Percentiles rank a stretch among this genome's conserved stretches.
Evolutionary conservation across 495 filamentous ascomycete genomes (phyloP).

Genomic region (Rhypophila decipiens): DNA sequence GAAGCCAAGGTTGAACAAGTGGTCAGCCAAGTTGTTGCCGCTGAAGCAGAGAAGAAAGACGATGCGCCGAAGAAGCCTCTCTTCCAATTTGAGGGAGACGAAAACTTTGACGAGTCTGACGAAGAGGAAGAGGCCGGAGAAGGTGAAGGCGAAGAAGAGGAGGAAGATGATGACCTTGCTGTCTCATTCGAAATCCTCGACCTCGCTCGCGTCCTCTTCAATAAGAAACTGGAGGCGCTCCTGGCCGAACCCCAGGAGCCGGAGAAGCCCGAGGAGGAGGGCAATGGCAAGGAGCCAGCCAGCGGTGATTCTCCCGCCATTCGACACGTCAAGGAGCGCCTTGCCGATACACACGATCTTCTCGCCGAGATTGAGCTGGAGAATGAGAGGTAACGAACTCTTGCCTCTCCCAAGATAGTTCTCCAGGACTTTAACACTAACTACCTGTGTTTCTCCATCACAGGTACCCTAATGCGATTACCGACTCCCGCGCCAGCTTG

Average conservation of each 20-base stretch:
- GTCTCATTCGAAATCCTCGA: conserved; percentile 90
- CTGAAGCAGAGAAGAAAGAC: conserved; percentile 36
- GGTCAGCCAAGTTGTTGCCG: conserved; percentile 19
- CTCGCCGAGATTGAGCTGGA: conserved; percentile 92
- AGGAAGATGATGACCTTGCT: conserved; percentile 85
- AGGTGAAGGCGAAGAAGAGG: conserved; percentile 48
- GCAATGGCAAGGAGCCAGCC: conserved; percentile 46
- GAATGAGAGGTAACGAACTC: conserved; percentile 59
- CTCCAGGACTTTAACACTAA: conserved; percentile 14
- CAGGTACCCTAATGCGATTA: conserved; percentile 71
- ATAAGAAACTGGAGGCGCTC: conserved; percentile 42
- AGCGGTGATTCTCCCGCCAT: conserved; percentile 37
- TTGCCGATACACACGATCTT: conserved; percentile 86
- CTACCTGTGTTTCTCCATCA: not conserved
- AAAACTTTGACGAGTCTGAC: conserved; percentile 82
- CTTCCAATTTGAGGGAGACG: conserved; percentile 91
- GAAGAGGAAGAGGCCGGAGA: conserved; percentile 44
- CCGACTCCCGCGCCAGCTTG: conserved; percentile 69
- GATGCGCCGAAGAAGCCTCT: conserved; percentile 55
- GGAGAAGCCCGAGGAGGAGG: conserved; percentile 47
- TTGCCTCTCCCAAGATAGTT: not conserved
- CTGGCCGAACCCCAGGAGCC: conserved; percentile 30
- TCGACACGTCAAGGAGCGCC: conserved; percentile 67
- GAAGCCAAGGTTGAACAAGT: conserved; percentile 46
- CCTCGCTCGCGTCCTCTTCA: conserved; percentile 74